Percentiles rank a stretch among this genome's conserved stretches.
Evolutionary conservation across 1,284 basidiomycete genomes (phyloP).

Genomic region (Leccinum huronense): DNA sequence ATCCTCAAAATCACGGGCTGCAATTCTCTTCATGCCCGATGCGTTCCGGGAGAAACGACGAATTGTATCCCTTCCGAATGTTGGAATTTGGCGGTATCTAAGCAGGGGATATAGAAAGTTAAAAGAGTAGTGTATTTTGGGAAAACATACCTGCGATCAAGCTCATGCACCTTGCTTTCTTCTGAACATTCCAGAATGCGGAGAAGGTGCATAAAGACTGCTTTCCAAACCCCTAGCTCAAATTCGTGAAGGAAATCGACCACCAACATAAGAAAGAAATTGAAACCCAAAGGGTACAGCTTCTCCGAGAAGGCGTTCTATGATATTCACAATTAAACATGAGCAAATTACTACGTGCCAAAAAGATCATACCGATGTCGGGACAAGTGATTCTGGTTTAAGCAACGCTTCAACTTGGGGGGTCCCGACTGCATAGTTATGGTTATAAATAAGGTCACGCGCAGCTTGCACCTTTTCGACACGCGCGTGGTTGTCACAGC

Average conservation of each 20-base stretch:
- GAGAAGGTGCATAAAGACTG: background rate
- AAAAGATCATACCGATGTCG: background rate
- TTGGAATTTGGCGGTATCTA: constrained; percentile 3
- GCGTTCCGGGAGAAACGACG: background rate
- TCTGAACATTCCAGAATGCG: background rate
- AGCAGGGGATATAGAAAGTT: background rate
- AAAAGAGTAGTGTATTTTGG: too few relatives aligned
- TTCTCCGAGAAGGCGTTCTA: constrained; percentile 6
- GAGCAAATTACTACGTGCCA: background rate
- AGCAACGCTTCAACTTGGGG: constrained; percentile 13
- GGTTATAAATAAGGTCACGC: constrained; percentile 17
- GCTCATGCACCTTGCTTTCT: background rate
- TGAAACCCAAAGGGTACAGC: background rate
- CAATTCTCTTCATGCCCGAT: constrained; percentile 1
- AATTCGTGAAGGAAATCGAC: background rate
- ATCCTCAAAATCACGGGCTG: constrained; percentile 28
- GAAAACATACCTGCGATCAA: background rate
- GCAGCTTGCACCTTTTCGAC: constrained; percentile 11
- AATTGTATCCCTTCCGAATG: constrained; percentile 11
- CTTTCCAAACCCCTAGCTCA: background rate
- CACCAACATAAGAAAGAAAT: constrained; percentile 1
- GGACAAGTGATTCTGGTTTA: constrained; percentile 12
- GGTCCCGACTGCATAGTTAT: constrained; percentile 14
- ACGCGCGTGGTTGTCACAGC: background rate
- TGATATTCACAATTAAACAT: background rate